Conservation (phyloP, 2,329 filamentous ascomycete species). For the Drechslerella stenobrocha region DNA sequence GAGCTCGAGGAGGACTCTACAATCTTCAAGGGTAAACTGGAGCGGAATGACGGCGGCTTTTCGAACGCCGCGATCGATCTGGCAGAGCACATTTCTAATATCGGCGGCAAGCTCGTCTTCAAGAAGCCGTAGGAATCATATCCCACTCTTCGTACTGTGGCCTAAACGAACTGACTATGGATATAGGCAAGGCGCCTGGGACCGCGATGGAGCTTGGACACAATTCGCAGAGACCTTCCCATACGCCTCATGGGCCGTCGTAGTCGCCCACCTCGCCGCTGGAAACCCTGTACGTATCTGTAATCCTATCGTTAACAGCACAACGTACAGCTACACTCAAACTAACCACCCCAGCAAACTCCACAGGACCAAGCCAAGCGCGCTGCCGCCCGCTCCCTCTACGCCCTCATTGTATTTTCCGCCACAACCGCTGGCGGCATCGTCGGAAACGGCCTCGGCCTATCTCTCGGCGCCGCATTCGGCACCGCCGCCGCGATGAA, state of each 20-base stretch:
- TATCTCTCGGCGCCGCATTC: background rate
- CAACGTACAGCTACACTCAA: too few species aligned
- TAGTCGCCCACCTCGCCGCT: background rate
- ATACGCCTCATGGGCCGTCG: conserved; percentile 1
- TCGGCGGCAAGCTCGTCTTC: background rate
- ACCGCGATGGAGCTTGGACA: background rate
- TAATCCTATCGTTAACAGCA: background rate
- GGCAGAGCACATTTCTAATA: background rate
- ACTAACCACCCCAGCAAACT: too few species aligned
- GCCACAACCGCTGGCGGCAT: background rate
- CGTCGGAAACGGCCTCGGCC: background rate
- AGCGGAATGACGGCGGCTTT: background rate
- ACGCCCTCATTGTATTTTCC: background rate
- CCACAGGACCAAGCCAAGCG: background rate
- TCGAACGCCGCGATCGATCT: background rate
- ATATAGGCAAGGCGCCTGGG: conserved; percentile 1
- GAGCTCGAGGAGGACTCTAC: background rate
- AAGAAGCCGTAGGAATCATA: background rate
- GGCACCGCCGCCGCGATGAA: background rate
- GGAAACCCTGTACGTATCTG: background rate
- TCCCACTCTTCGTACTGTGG: too few species aligned
- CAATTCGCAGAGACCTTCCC: background rate
- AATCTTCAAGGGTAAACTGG: background rate
- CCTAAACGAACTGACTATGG: too few species aligned
- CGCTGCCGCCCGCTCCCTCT: background rate